Evolutionary conservation across 768 basidiomycete genomes (phyloP).

Genomic region (Boletus sp.): DNA sequence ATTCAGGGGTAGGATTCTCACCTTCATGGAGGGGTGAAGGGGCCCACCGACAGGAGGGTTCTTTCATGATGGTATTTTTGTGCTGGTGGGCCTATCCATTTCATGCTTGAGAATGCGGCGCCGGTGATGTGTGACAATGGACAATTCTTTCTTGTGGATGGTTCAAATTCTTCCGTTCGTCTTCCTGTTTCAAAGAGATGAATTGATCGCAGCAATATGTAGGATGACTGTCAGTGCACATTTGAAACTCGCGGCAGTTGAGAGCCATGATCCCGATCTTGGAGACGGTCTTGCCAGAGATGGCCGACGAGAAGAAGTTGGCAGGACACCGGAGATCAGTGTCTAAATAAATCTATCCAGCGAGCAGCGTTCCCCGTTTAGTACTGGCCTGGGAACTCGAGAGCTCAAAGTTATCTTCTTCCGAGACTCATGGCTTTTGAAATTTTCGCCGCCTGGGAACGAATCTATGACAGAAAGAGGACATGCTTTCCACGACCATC

Average conservation of each 20-base stretch:
- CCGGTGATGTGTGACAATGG: slow-evolving; percentile 11
- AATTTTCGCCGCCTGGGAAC: slow-evolving; percentile 16
- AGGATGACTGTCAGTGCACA: not conserved
- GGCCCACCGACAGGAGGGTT: not conserved
- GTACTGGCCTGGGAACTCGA: not conserved
- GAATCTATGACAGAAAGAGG: slow-evolving; percentile 4
- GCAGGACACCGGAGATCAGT: not conserved
- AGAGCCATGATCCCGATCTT: not conserved
- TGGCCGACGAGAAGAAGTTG: not conserved
- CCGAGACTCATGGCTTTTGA: not conserved
- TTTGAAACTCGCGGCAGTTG: slow-evolving; percentile 12
- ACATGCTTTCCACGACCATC: slow-evolving; percentile 6
- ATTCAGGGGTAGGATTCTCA: slow-evolving; percentile 3
- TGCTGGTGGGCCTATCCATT: not conserved
- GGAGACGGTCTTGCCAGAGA: not conserved
- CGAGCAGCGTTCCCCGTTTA: not conserved
- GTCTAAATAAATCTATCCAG: not conserved
- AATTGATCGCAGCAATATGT: slow-evolving; percentile 9
- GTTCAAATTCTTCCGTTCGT: slow-evolving; percentile 16
- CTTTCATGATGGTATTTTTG: slow-evolving; percentile 9
- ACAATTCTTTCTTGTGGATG: not conserved
- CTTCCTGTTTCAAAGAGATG: slow-evolving; percentile 24
- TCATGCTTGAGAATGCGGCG: slow-evolving; percentile 7
- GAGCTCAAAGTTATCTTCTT: not conserved
- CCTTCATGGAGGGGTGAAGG: slow-evolving; percentile 3